Evolutionary conservation across 2,329 filamentous ascomycete species (phyloP).

Genomic region (Chrysoporthe austroafricana): DNA sequence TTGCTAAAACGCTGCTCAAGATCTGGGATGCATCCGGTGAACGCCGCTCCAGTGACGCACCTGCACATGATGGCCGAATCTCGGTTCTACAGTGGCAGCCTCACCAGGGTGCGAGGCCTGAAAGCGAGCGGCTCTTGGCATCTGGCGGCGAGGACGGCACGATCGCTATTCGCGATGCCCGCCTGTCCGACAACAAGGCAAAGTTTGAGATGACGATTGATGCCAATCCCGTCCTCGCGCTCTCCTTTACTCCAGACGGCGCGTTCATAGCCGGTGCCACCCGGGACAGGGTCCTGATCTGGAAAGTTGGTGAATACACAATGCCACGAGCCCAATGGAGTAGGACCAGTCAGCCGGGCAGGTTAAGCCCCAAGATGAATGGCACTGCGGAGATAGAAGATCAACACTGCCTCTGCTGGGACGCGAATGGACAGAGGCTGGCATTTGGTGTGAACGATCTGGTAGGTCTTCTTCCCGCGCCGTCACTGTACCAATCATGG

Average conservation of each 20-base stretch:
- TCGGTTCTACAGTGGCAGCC: slow-evolving; percentile 67
- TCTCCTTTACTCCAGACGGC: slow-evolving; percentile 67
- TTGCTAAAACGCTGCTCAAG: slow-evolving; percentile 37
- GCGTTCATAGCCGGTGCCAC: slow-evolving; percentile 66
- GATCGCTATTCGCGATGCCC: slow-evolving; percentile 66
- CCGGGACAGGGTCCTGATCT: slow-evolving; percentile 62
- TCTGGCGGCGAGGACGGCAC: slow-evolving; percentile 66
- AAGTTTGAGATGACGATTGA: slow-evolving; percentile 66
- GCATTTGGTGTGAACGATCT: slow-evolving; percentile 66
- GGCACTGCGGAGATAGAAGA: slow-evolving; percentile 62
- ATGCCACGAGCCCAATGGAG: slow-evolving; percentile 66
- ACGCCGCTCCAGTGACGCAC: slow-evolving; percentile 52
- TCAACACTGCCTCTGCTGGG: slow-evolving; percentile 65
- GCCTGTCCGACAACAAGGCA: slow-evolving; percentile 56
- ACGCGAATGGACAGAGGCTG: slow-evolving; percentile 63
- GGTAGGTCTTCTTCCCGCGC: slow-evolving; percentile 47
- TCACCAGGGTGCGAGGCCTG: slow-evolving; percentile 41
- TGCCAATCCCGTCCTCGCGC: slow-evolving; percentile 55
- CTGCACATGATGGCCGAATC: slow-evolving; percentile 61
- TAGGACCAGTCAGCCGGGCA: slow-evolving; percentile 57
- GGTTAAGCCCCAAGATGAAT: slow-evolving; percentile 56
- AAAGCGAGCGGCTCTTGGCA: slow-evolving; percentile 61
- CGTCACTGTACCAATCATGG: neutral
- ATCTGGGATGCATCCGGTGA: slow-evolving; percentile 60
- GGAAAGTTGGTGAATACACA: slow-evolving; percentile 64